Evolutionary conservation across 2,329 filamentous ascomycete genomes (phyloP).

Genomic region (Ascochyta fabae): DNA sequence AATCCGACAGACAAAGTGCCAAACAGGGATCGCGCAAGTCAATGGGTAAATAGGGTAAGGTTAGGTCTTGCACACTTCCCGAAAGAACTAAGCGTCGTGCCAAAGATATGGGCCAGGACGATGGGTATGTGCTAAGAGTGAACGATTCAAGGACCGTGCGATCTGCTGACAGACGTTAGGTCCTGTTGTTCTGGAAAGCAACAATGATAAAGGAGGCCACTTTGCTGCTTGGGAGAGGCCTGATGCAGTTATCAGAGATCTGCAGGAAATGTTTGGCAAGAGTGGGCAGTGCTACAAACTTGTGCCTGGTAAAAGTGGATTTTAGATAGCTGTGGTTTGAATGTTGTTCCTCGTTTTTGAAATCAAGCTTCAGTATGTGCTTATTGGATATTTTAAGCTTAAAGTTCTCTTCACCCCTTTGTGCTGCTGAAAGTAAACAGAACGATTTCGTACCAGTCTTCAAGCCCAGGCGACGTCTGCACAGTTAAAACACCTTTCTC

Average conservation of each 20-base stretch:
- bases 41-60: conserved; percentile 57
- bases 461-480: too few relatives aligned
- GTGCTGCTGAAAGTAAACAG: too few relatives aligned
- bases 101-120: conserved; percentile 63
- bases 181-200: conserved; percentile 63
- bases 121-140: conserved; percentile 53
- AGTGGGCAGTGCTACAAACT: conserved; percentile 45
- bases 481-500: too few relatives aligned
- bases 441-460: too few relatives aligned
- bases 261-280: conserved; percentile 65
- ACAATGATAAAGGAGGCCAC: conserved; percentile 62
- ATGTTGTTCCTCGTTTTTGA: neutral
- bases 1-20: conserved; percentile 34
- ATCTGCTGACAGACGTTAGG: conserved; percentile 24
- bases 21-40: conserved; percentile 44
- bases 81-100: conserved; percentile 62
- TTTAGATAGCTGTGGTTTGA: conserved; percentile 3
- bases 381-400: too few relatives aligned
- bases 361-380: neutral
- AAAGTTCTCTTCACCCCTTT: too few relatives aligned
- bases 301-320: conserved; percentile 41
- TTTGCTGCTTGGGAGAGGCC: conserved; percentile 68
- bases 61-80: conserved; percentile 64
- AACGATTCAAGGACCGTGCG: neutral
- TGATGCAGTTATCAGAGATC: conserved; percentile 59